Evolutionary conservation across 2,329 filamentous ascomycete genomes (phyloP), one percentile per base, ranked within the genome.

Genomic region (Colletotrichum orchidophilum): DNA sequence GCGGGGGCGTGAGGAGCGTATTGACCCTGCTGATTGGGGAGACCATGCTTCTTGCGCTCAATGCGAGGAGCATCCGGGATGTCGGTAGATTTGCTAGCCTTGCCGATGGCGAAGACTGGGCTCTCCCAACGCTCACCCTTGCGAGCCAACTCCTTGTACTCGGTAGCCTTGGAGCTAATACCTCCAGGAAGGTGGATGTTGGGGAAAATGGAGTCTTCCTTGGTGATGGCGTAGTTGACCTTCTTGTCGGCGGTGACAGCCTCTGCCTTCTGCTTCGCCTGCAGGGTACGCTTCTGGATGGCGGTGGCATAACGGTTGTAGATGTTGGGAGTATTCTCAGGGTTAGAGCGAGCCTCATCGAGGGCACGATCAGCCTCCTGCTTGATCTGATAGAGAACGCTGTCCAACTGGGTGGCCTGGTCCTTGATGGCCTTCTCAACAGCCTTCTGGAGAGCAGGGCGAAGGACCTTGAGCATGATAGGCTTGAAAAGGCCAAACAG

Each of bases 111-210:
- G 86, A 99, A 99, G 77, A 99, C 91, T 11, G 96, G 94, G 72
- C 93, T 97, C 86, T 97, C 93, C 96, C 96, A 99, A 81, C 91
- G 92, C 66, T 97, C 93, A 63, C 96, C 96, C 89, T 96, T 94
- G 75, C 86, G 87, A 9, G 96, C 94, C 69, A 97, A 87, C 26
- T 98, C 91, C 84, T 91, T 94, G 88, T 97, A 98, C 82, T 97
- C 94, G 27, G 94, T 97, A 11, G 96, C 95, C 89, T 97, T 98
- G 84, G 90, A 92, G 76, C 93, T 96, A 80, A 98, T 96, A 66
- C 95, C 95, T 35, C 93, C 93, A 29, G 95, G 95, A 6, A 99
- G 87, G 68, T 91, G 88, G 79, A 99, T 92, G 79, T 96, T 86
- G 78, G 94, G 93, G 91, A 99, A 97, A 74, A 90, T 94, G 74